phyloP scores from a whole-genome alignment of 2,329 filamentous ascomycete genomes.

The Fusarium tricinctum region DNA sequence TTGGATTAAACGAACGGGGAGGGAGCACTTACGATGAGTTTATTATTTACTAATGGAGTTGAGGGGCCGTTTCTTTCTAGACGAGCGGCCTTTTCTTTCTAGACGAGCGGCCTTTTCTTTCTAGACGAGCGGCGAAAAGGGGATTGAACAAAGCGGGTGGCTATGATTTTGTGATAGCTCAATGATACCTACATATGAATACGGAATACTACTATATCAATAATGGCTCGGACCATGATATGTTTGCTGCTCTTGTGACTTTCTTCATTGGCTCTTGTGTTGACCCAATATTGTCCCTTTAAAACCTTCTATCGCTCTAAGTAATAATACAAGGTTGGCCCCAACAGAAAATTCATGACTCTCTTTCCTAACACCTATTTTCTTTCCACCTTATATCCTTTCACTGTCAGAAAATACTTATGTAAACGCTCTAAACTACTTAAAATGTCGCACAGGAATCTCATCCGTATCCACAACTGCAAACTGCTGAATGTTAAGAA shows the following conservation, averaged over 20 bases:
- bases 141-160: conserved; percentile 41
- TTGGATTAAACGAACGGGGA: conserved; percentile 37
- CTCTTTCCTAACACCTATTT: conserved; percentile 7
- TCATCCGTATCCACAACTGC: conserved; percentile 42
- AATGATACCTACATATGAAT: conserved; percentile 53
- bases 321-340: conserved; percentile 33
- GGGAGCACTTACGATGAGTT: conserved; percentile 10
- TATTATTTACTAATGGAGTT: conserved; percentile 39
- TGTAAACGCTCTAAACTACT: neutral
- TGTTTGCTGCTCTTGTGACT: neutral
- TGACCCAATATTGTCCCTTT: neutral
- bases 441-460: conserved; percentile 50
- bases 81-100: too few relatives aligned
- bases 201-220: conserved; percentile 36
- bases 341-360: neutral
- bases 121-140: conserved; percentile 42
- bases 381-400: neutral
- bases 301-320: conserved; percentile 22
- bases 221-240: neutral
- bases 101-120: too few relatives aligned
- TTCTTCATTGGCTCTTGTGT: neutral
- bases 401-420: neutral
- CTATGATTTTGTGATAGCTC: conserved; percentile 47
- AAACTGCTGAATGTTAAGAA: conserved; percentile 46
- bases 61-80: too few relatives aligned